phyloP scores from a whole-genome alignment of 257 asterid species.

The Verbena officinalis region DNA sequence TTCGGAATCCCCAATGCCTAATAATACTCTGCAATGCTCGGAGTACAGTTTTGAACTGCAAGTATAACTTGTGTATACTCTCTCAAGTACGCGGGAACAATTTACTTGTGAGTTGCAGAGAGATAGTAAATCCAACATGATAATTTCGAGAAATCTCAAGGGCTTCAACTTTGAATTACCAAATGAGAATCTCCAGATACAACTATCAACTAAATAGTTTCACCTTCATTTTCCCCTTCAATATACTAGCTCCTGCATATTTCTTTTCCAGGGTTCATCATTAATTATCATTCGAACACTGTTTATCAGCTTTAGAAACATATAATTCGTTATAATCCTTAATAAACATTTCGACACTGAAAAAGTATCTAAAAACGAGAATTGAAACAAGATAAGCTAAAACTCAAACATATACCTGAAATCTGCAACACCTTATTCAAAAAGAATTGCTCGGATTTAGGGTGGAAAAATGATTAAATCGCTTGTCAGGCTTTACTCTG shows the following conservation, averaged over 20 bases:
- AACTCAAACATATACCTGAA: too few relatives aligned
- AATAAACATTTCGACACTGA: conserved; percentile 15
- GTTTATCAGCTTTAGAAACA: neutral
- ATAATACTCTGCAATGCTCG: neutral
- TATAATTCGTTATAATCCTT: neutral
- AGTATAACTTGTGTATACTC: neutral
- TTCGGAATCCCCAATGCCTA: neutral
- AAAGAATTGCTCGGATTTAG: too few relatives aligned
- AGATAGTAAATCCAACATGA: neutral
- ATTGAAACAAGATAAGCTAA: too few relatives aligned
- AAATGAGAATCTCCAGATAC: neutral
- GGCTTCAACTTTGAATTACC: conserved; percentile 7
- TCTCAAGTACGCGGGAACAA: neutral
- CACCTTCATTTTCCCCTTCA: neutral
- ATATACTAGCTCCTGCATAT: neutral
- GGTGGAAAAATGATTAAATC: too few relatives aligned
- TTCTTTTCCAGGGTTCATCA: neutral
- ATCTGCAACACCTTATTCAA: too few relatives aligned
- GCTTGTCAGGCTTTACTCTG: too few relatives aligned
- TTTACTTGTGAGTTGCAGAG: neutral
- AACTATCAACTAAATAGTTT: neutral
- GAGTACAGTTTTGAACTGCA: neutral
- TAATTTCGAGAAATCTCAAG: neutral
- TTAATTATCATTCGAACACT: neutral
- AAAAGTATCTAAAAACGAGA: too few relatives aligned